Conservation (phyloP, 371 early-diverging fungal genomes). For the Lichtheimia hyalospora region DNA sequence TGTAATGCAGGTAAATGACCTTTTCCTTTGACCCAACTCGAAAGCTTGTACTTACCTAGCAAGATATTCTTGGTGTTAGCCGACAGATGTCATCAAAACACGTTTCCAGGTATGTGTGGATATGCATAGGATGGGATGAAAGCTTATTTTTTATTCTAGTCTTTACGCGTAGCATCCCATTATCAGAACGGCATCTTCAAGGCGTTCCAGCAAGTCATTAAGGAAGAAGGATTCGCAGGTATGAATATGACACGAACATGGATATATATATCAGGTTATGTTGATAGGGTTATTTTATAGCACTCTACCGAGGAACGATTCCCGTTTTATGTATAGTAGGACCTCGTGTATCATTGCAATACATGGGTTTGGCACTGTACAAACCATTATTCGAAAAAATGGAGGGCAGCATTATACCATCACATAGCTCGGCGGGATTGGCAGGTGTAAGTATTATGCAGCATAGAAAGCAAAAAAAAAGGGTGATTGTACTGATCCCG, state of each 20-base stretch:
- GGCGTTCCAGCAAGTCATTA: constrained; percentile 24
- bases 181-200: constrained; percentile 37
- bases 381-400: constrained; percentile 53
- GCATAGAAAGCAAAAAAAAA: no score
- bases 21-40: neutral
- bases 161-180: constrained; percentile 28
- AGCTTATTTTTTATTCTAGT: constrained; percentile 4
- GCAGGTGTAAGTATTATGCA: constrained; percentile 40
- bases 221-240: constrained; percentile 7
- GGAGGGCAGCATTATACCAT: constrained; percentile 37
- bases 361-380: constrained; percentile 50
- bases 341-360: constrained; percentile 51
- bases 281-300: constrained; percentile 8
- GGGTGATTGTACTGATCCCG: neutral
- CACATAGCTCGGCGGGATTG: constrained; percentile 52
- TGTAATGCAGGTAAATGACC: constrained; percentile 18
- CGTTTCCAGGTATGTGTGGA: constrained; percentile 34
- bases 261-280: neutral
- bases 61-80: constrained; percentile 12
- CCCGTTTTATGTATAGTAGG: constrained; percentile 54
- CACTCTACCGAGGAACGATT: constrained; percentile 49
- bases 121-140: neutral
- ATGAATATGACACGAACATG: neutral
- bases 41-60: neutral
- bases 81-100: constrained; percentile 47